A percentile compares a stretch with the other conserved stretches of the same genome.
Conservation (phyloP, 495 filamentous ascomycete genomes). For the Aspergillus cavernicola region DNA sequence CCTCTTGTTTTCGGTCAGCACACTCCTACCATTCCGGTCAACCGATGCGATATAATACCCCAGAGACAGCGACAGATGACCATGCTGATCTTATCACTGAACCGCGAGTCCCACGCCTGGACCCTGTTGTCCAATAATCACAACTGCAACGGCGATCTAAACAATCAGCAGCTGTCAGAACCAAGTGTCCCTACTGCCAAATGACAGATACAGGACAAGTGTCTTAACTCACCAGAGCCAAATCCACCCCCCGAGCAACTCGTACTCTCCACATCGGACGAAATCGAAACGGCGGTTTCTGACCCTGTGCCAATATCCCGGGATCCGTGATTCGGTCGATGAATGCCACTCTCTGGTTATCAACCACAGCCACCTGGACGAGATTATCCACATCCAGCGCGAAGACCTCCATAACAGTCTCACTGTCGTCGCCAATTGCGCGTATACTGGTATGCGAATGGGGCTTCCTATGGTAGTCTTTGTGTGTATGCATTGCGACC, state of each 20-base stretch:
- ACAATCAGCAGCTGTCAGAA: background rate
- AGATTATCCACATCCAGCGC: constrained; percentile 15
- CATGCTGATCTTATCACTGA: background rate
- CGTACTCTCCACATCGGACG: constrained; percentile 15
- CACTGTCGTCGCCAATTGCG: background rate
- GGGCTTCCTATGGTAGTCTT: background rate
- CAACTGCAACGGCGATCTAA: constrained; percentile 5
- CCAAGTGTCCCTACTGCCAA: background rate
- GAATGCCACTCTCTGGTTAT: constrained; percentile 5
- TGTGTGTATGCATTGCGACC: background rate
- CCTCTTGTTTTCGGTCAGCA: too few species aligned
- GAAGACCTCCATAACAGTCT: constrained; percentile 12
- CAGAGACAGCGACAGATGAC: too few species aligned
- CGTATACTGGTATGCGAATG: background rate
- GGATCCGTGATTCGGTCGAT: constrained; percentile 12
- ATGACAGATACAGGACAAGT: background rate
- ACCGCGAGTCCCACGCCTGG: background rate
- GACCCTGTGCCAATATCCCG: constrained; percentile 12
- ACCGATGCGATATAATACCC: too few species aligned
- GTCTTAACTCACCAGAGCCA: constrained; percentile 15
- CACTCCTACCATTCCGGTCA: too few species aligned
- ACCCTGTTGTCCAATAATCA: constrained; percentile 1
- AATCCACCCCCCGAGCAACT: constrained; percentile 16
- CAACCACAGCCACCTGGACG: constrained; percentile 12
- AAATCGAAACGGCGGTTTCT: constrained; percentile 17